Conservation (phyloP, 2,329 filamentous ascomycete species). For the Nemania abortiva region DNA sequence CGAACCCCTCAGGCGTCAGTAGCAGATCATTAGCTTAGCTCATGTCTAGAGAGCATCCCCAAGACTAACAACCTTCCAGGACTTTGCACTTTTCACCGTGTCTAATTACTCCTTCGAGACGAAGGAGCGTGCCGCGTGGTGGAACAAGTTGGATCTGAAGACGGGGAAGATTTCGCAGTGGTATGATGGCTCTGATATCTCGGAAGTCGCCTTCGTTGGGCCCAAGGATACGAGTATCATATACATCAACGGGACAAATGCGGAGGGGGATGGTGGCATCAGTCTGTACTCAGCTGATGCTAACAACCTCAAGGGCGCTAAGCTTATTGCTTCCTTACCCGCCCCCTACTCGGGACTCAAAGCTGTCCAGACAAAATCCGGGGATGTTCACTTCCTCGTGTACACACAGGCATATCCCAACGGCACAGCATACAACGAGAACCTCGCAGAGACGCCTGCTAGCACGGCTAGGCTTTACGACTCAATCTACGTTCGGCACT, state of each 20-base stretch:
- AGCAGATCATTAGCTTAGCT: not conserved
- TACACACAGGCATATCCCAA: conserved; percentile 67
- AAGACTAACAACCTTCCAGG: conserved; percentile 44
- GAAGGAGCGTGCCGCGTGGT: conserved; percentile 58
- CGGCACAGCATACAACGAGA: conserved; percentile 68
- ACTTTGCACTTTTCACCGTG: conserved; percentile 61
- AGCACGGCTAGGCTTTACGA: conserved; percentile 68
- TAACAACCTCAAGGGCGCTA: conserved; percentile 46
- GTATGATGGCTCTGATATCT: conserved; percentile 64
- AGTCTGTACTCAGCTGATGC: conserved; percentile 56
- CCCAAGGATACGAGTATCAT: conserved; percentile 61
- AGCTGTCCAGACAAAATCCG: conserved; percentile 48
- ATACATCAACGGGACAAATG: conserved; percentile 64
- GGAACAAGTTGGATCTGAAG: conserved; percentile 68
- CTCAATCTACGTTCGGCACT: conserved; percentile 69
- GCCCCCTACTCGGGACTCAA: conserved; percentile 57
- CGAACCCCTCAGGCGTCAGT: conserved; percentile 53
- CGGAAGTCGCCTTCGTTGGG: conserved; percentile 68
- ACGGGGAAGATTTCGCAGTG: conserved; percentile 65
- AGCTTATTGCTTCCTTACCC: conserved; percentile 53
- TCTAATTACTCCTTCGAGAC: conserved; percentile 72
- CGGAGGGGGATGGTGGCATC: conserved; percentile 56
- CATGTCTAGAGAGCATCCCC: not conserved
- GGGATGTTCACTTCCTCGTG: conserved; percentile 55
- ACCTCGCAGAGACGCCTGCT: conserved; percentile 58